Evolutionary conservation across 2,329 filamentous ascomycete genomes (phyloP), one percentile per base, ranked within the genome.

Genomic region (Penicillium sp.): DNA sequence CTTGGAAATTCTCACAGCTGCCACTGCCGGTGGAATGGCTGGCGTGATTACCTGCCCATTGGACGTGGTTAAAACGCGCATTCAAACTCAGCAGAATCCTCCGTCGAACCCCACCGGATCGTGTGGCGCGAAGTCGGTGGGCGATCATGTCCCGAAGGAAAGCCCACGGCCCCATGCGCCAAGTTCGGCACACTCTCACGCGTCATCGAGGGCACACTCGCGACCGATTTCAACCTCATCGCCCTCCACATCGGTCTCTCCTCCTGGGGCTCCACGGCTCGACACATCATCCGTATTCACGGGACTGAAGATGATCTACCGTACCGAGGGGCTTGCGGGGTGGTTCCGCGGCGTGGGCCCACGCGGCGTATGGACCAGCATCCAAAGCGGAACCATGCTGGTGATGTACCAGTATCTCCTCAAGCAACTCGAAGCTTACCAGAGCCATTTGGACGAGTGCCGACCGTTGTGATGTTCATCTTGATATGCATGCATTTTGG

Each of bases 291-390:
- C 93, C 0, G 90, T 98, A 51, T 81, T 94, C 55, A 92, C 86
- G 2, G 95, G 94, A 1, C 78, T 99, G 39, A 87, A 83, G 67
- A 84, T 96, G 64, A 96, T 99, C 69, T 99, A 98, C 78, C 87
- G 85, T 66, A 91, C 89, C 6, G 95, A 99, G 77, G 95, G 95
- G 1, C 68, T 98, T 16, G 85, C 85, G 2, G 96, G 95, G 1
- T 96, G 92, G 88, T 99, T 99, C 77, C 87, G 95, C 58, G 95
- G 95, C 27, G 94, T 99, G 1, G 94, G 94, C 0, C 95, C 95
- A 1, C 86, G 95, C 55, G 89, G 89, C 58, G 91, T 98, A 14
- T 99, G 95, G 95, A 99, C 95, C 22, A 96, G 94, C 70, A 91
- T 98, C 58, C 95, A 99, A 80, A 96, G 91, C 71, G 91, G 93